Percentiles rank a stretch among this genome's conserved stretches.
These are phyloP conservation scores for Yamadazyma siamensis DNA, from an alignment of 1,139 yeast species.

Conservation along the genomic window DNA sequence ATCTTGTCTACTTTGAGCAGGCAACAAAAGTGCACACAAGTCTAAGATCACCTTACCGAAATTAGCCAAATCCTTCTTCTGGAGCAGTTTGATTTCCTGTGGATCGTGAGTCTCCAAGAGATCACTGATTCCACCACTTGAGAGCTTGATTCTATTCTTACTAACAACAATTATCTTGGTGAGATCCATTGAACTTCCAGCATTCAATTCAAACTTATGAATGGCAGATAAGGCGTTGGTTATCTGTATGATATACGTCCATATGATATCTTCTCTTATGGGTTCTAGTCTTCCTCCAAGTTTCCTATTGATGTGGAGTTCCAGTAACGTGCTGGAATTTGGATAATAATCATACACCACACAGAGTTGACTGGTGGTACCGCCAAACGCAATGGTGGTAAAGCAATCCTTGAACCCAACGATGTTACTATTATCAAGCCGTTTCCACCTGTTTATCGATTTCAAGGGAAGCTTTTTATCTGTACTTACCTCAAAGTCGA, in stretches of 20 bases:
- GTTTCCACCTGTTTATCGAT: conserved; percentile 42
- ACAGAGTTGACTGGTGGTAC: conserved; percentile 46
- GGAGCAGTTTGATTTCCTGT: conserved; percentile 24
- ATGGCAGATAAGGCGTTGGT: conserved; percentile 61
- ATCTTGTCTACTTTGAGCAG: conserved; percentile 19
- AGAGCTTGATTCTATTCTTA: conserved; percentile 67
- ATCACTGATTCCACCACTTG: conserved; percentile 72
- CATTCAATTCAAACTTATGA: conserved; percentile 61
- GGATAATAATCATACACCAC: conserved; percentile 44
- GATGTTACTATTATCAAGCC: conserved; percentile 52
- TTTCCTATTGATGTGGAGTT: conserved; percentile 33
- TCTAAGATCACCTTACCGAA: conserved; percentile 61
- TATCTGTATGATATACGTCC: conserved; percentile 76
- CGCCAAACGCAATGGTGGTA: conserved; percentile 84
- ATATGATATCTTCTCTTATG: conserved; percentile 63
- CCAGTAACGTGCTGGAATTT: conserved; percentile 26
- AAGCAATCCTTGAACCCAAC: conserved; percentile 78
- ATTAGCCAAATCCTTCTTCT: conserved; percentile 50
- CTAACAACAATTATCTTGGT: conserved; percentile 70
- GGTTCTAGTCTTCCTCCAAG: conserved; percentile 34
- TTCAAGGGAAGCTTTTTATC: conserved; percentile 51
- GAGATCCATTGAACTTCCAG: conserved; percentile 58
- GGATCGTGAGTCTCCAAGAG: conserved; percentile 46
- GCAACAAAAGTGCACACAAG: conserved; percentile 46
- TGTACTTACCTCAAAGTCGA: conserved; percentile 49